Conservation (phyloP, 768 basidiomycete genomes). For the Boletus vermiculosoides region DNA sequence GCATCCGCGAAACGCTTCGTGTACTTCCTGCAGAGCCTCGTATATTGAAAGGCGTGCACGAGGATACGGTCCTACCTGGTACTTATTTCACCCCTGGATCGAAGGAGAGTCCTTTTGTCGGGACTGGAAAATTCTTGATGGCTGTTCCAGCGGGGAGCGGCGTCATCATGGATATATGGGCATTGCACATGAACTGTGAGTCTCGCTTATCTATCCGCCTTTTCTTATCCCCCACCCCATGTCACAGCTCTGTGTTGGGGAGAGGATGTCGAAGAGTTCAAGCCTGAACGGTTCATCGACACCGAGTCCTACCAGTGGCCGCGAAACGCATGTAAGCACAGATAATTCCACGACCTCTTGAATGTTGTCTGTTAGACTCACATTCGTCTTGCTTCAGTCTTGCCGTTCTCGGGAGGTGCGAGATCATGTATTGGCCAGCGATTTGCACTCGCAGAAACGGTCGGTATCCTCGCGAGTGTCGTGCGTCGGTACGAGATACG, state of each 20-base stretch:
- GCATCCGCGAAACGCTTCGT: slow-evolving; percentile 48
- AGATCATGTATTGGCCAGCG: slow-evolving; percentile 51
- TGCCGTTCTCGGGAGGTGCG: slow-evolving; percentile 46
- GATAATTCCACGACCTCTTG: not conserved
- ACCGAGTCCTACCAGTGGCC: slow-evolving; percentile 51
- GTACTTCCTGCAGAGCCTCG: slow-evolving; percentile 40
- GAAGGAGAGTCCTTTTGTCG: slow-evolving; percentile 3
- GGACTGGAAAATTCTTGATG: slow-evolving; percentile 34
- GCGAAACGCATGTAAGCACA: slow-evolving; percentile 44
- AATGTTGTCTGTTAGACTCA: not conserved
- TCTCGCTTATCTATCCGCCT: too few relatives aligned
- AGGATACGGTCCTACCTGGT: slow-evolving; percentile 37
- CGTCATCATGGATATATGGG: slow-evolving; percentile 42
- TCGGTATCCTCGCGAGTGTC: slow-evolving; percentile 44
- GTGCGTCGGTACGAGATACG: slow-evolving; percentile 42
- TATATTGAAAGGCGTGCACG: slow-evolving; percentile 34
- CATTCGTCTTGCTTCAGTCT: slow-evolving; percentile 26
- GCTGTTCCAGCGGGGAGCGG: slow-evolving; percentile 40
- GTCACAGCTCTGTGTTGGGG: slow-evolving; percentile 51
- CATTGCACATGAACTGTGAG: slow-evolving; percentile 47
- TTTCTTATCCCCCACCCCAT: not conserved
- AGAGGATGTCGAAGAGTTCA: slow-evolving; percentile 43
- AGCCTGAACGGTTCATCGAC: slow-evolving; percentile 51
- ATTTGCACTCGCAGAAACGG: slow-evolving; percentile 43
- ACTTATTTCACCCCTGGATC: slow-evolving; percentile 34